Evolutionary conservation across 2,329 filamentous ascomycete species (phyloP), one percentile per base, ranked within the genome.

Genomic region (Raffaelea deltoideospora): DNA sequence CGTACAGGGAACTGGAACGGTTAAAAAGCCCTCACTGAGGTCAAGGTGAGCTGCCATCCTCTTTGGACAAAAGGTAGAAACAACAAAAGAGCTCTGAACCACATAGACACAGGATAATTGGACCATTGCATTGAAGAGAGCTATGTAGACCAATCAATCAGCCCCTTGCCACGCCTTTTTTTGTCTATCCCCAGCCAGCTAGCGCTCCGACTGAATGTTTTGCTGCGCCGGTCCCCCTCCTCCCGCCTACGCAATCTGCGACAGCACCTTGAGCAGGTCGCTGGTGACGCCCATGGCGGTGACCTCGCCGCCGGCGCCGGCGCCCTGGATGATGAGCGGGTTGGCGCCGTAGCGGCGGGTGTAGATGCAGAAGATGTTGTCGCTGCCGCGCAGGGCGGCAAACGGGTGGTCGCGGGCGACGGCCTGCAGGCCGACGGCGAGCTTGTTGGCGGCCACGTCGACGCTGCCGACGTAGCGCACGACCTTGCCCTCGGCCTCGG

Each of bases 361-460:
- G 61, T 95, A 93, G 67, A 98, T 95, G 65, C 79, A 93, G 54
- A 98, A 94, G 55, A 98, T 93, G 65, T 98, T 98, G 56, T 96
- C 90, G 57, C 87, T 96, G 26, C 90, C 90, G 70, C 94, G 93
- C 40, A 98, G 68, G 33, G 82, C 80, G 13, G 90, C 90, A 60
- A 98, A 95, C 11, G 90, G 83, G 53, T 92, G 85, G 42, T 80
- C 82, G 48, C 74, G 75, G 47, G 93, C 86, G 48, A 86, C 87
- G 60, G 80, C 83, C 67, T 95, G 79, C 45, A 98, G 61, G 3
- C 90, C 88, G 40, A 98, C 90, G 65, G 87, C 92, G 56, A 96
- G 81, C 48, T 76, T 64, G 55, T 84, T 79, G 43, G 68, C 71
- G n/a, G 64, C 68, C 31, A 94, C 76, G 53, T 98, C 86, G 43